Base-by-base conservation (phyloP, 371 early-diverging fungal genomes). In the Actinomortierella ambigua region DNA sequence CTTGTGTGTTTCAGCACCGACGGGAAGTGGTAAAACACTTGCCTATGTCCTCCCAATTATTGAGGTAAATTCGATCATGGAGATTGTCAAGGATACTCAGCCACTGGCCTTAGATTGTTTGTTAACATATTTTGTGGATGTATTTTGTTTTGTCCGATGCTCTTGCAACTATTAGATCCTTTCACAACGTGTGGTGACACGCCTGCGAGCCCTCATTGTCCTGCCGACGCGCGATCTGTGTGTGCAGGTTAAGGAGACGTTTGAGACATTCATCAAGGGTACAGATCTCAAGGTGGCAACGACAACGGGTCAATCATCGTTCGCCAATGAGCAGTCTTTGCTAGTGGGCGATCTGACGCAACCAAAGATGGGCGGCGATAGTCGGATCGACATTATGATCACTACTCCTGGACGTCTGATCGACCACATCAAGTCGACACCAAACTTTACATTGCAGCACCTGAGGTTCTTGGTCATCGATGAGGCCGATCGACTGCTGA, bases 11-110 rank as follows among this genome's bases (percentile, higher is more conserved):
- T 93, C 95, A 14, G 93, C 96, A n/a, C 94, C 97, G 1, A 97
- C 97, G 0, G 97, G 96, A 42, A 91, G 91, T 56, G 99, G 99
- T 40, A 99, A 99, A 79, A 99, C 99, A 0, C 81, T 98, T 50
- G 96, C 98, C 0, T 99, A 97, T 83, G 93, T 95, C 0, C 77
- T 99, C 9, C 99, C 99, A 2, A 93, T 99, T 53, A 85, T 99
- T 22, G 93, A 93, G 75, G 81, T 81, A 63, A 47, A 53, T n/a
- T n/a, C n/a, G n/a, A n/a, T n/a, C n/a, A n/a, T n/a, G n/a, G n/a
- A n/a, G n/a, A n/a, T n/a, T n/a, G n/a, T n/a, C n/a, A n/a, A n/a
- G n/a, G n/a, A n/a, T n/a, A n/a, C n/a, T n/a, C n/a, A n/a, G n/a
- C n/a, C n/a, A n/a, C n/a, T n/a, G n/a, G n/a, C n/a, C n/a, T n/a